Percentiles rank a stretch among this genome's conserved stretches.
phyloP scores from a whole-genome alignment of 148 eudicot genomes.

The Chenopodium formosanum region DNA sequence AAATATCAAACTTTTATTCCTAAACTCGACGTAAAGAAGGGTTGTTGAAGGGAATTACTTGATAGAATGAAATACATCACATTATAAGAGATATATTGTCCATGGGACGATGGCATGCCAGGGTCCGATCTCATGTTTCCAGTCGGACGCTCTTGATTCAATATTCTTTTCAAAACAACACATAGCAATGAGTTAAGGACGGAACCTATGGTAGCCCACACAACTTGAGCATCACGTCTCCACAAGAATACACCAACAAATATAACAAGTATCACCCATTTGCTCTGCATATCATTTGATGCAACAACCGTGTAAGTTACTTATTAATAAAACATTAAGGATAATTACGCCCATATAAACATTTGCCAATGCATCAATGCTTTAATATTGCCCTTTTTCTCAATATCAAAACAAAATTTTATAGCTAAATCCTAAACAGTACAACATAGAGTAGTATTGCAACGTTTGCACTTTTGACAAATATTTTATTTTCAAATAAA shows the following conservation, averaged over 20 bases:
- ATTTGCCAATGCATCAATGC: no score
- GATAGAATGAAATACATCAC: conserved; percentile 44
- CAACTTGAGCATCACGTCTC: conserved; percentile 79
- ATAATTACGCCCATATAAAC: no score
- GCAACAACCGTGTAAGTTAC: no score
- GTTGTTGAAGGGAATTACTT: conserved; percentile 38
- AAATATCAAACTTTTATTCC: no score
- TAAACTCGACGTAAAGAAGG: not conserved
- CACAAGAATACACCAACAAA: conserved; percentile 46
- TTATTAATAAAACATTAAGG: no score
- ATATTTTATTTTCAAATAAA: not conserved
- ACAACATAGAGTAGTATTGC: no score
- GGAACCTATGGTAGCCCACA: conserved; percentile 79
- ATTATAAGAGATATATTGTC: conserved; percentile 65
- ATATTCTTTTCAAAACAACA: conserved; percentile 44
- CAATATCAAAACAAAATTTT: not conserved
- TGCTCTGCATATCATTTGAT: conserved; percentile 56
- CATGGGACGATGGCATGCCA: conserved; percentile 99
- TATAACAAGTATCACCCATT: conserved; percentile 57
- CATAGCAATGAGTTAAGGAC: conserved; percentile 51
- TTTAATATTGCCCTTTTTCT: no score
- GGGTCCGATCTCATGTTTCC: conserved; percentile 61
- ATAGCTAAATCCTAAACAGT: no score
- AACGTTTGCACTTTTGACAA: no score
- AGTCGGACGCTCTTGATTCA: conserved; percentile 83